Evolutionary conservation across 179 eudicot species (phyloP).

Genomic region (Monotropa hypopitys): DNA sequence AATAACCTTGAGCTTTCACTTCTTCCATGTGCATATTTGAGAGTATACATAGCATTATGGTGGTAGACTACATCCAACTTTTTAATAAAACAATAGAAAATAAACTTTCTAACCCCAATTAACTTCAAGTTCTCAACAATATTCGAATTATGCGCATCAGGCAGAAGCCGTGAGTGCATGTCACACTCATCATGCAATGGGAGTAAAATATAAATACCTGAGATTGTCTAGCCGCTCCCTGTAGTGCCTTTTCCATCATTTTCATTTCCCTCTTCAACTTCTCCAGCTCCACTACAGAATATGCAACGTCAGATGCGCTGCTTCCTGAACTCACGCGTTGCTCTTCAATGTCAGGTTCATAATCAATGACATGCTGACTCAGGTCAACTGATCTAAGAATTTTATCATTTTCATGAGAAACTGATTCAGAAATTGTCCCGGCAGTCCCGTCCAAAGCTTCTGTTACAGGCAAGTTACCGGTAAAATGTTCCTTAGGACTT

Average conservation of each 20-base stretch:
- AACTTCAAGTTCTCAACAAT: not conserved
- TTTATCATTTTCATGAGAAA: slow-evolving; percentile 22
- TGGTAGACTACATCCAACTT: not conserved
- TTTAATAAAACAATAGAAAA: not conserved
- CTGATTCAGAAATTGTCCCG: slow-evolving; percentile 27
- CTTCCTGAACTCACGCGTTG: slow-evolving; percentile 32
- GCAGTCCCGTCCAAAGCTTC: slow-evolving; percentile 25
- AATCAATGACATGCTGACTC: slow-evolving; percentile 14
- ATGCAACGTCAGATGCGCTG: slow-evolving; percentile 28
- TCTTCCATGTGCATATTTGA: not conserved
- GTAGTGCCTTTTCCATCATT: slow-evolving; percentile 91
- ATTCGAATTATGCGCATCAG: not conserved
- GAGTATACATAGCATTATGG: too few relatives aligned
- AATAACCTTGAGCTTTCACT: not conserved
- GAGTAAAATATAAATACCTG: slow-evolving; percentile 39
- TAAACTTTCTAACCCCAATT: not conserved
- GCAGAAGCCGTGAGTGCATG: not conserved
- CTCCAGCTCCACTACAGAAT: slow-evolving; percentile 52
- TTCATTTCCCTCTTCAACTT: slow-evolving; percentile 84
- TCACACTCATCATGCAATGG: slow-evolving; percentile 1
- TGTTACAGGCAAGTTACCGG: slow-evolving; percentile 15
- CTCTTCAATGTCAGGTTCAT: slow-evolving; percentile 31
- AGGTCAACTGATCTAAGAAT: slow-evolving; percentile 22
- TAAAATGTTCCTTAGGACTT: slow-evolving; percentile 23
- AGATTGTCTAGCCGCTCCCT: slow-evolving; percentile 94